These are phyloP conservation scores for Geranium rotundifolium DNA, from an alignment of 345 rosid genomes.

Conservation along the genomic window DNA sequence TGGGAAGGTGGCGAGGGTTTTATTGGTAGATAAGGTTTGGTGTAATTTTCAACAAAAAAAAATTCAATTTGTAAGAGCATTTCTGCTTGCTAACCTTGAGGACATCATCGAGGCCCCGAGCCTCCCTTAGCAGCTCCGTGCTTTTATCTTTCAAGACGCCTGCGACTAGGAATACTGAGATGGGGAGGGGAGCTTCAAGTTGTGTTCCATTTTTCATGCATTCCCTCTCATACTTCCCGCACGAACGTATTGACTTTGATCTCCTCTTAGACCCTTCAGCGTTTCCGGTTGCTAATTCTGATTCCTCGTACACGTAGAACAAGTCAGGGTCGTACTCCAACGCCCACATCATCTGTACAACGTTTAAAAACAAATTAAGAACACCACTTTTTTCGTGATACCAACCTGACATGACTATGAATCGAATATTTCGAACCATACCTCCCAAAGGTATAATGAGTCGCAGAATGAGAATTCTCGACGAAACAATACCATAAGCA, in stretches of 20 bases:
- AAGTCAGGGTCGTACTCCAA: constrained; percentile 85
- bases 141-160: constrained; percentile 95
- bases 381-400: too few relatives aligned
- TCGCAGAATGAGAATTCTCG: constrained; percentile 94
- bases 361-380: too few relatives aligned
- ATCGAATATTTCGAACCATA: too few relatives aligned
- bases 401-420: too few relatives aligned
- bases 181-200: constrained; percentile 72
- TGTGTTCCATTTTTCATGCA: constrained; percentile 53
- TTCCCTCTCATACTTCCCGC: constrained; percentile 85
- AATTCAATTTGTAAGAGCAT: too few relatives aligned
- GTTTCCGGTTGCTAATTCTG: constrained; percentile 46
- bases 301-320: constrained; percentile 59
- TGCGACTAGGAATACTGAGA: constrained; percentile 90
- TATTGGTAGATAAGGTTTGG: too few relatives aligned
- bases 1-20: too few relatives aligned
- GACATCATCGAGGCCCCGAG: constrained; percentile 90
- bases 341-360: constrained; percentile 98
- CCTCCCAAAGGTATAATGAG: constrained; percentile 99
- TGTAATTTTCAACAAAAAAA: too few relatives aligned
- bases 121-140: constrained; percentile 64
- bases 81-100: too few relatives aligned
- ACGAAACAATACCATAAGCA: constrained; percentile 95
- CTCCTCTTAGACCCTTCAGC: too few relatives aligned
- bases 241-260: constrained; percentile 50